phyloP scores from a whole-genome alignment of 352 stramenopile species.

The Globisporangium cederbergense region DNA sequence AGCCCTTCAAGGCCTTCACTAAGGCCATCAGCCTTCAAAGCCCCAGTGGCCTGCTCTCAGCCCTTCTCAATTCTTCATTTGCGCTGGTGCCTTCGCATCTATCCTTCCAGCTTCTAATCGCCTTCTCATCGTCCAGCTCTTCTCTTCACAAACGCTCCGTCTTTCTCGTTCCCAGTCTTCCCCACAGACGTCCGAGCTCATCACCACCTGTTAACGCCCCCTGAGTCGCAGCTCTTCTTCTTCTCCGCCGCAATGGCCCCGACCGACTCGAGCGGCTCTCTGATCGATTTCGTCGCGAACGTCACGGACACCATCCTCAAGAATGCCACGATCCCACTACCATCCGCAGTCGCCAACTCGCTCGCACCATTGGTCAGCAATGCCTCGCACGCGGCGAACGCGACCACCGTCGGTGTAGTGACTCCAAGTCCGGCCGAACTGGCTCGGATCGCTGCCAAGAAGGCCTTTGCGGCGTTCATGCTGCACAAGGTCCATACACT shows the following conservation, averaged over 20 bases:
- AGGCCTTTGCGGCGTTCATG: slow-evolving; percentile 36
- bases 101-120: neutral
- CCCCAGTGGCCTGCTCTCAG: neutral
- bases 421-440: slow-evolving; percentile 31
- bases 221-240: neutral
- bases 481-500: slow-evolving; percentile 39
- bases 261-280: slow-evolving; percentile 2
- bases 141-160: neutral
- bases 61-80: slow-evolving; percentile 7
- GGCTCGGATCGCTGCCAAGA: slow-evolving; percentile 23
- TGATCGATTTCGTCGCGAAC: slow-evolving; percentile 1
- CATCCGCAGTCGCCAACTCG: neutral
- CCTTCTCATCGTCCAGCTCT: neutral
- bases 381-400: neutral
- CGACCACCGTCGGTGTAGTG: neutral
- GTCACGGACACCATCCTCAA: neutral
- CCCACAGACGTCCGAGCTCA: neutral
- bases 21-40: neutral
- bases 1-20: neutral
- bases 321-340: neutral
- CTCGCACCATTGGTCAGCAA: slow-evolving; percentile 6
- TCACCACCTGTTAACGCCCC: slow-evolving; percentile 4
- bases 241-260: neutral
- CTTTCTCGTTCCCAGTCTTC: neutral
- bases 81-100: neutral